These are phyloP conservation scores for Ustilago xerochloae DNA, from an alignment of 1,284 basidiomycete genomes.

Conservation along the genomic window DNA sequence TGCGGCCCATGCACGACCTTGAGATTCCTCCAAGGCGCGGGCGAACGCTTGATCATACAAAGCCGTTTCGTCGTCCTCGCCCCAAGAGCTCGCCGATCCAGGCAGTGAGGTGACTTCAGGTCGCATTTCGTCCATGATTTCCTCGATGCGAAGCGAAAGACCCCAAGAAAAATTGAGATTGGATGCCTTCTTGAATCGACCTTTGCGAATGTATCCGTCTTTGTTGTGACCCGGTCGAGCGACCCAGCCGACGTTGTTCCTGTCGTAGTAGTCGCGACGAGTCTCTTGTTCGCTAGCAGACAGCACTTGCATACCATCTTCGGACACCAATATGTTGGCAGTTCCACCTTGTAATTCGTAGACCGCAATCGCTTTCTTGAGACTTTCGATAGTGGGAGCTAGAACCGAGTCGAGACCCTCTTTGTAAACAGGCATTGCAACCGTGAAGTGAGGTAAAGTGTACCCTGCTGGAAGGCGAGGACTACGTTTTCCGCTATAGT, in stretches of 20 bases:
- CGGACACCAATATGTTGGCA: conserved; percentile 79
- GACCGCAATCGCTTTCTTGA: conserved; percentile 87
- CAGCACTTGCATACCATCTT: conserved; percentile 79
- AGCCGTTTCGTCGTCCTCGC: neutral
- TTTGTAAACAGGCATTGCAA: conserved; percentile 84
- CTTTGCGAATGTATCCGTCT: conserved; percentile 82
- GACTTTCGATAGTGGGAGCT: conserved; percentile 78
- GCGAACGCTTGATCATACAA: neutral
- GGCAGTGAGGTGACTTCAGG: too few species aligned
- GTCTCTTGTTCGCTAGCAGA: conserved; percentile 75
- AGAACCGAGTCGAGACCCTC: conserved; percentile 70
- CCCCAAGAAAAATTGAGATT: conserved; percentile 87
- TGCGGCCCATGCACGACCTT: neutral
- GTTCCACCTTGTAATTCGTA: conserved; percentile 84
- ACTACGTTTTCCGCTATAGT: conserved; percentile 69
- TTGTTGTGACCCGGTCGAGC: conserved; percentile 78
- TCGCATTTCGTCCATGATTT: neutral
- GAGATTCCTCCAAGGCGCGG: neutral
- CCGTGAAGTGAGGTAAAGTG: conserved; percentile 77
- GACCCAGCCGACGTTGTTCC: conserved; percentile 83
- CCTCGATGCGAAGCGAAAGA: conserved; percentile 72
- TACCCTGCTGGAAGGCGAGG: conserved; percentile 75
- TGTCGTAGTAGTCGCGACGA: conserved; percentile 79
- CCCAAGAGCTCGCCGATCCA: neutral
- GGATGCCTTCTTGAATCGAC: conserved; percentile 87